phyloP scores from a whole-genome alignment of 257 asterid genomes.

The Prunella vulgaris region DNA sequence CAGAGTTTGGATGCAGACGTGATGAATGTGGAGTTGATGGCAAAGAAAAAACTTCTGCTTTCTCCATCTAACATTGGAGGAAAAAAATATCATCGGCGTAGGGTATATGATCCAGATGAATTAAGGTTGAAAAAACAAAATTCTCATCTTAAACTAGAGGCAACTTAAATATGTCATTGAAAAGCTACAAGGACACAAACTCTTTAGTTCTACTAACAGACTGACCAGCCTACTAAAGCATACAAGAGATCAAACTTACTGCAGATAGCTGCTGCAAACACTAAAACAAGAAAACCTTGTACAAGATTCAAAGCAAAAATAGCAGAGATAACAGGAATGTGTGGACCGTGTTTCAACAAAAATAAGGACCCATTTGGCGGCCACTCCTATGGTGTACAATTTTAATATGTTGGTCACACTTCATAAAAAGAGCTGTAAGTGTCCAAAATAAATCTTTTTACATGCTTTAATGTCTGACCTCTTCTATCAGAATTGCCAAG shows the following conservation, averaged over 20 bases:
- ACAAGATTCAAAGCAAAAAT: neutral
- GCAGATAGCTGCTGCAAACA: too few relatives aligned
- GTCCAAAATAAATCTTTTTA: neutral
- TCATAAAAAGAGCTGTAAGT: neutral
- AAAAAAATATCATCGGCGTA: conserved; percentile 13
- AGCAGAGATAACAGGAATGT: neutral
- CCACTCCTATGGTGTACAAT: neutral
- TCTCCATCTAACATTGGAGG: conserved; percentile 64
- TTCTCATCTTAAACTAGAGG: neutral
- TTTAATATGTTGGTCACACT: neutral
- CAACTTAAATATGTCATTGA: neutral
- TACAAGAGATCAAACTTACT: neutral
- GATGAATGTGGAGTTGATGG: conserved; percentile 46
- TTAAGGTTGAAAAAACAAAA: neutral
- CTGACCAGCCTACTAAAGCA: conserved; percentile 8
- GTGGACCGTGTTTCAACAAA: neutral
- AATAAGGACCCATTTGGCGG: neutral
- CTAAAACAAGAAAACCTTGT: neutral
- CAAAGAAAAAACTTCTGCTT: conserved; percentile 48
- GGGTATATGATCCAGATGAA: neutral
- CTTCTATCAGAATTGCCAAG: neutral
- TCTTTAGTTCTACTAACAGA: conserved; percentile 10
- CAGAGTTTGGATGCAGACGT: conserved; percentile 46
- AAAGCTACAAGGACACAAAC: neutral
- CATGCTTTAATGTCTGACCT: neutral